Base-by-base conservation (phyloP, 257 asterid genomes). In the Solanum gandarillasii region DNA sequence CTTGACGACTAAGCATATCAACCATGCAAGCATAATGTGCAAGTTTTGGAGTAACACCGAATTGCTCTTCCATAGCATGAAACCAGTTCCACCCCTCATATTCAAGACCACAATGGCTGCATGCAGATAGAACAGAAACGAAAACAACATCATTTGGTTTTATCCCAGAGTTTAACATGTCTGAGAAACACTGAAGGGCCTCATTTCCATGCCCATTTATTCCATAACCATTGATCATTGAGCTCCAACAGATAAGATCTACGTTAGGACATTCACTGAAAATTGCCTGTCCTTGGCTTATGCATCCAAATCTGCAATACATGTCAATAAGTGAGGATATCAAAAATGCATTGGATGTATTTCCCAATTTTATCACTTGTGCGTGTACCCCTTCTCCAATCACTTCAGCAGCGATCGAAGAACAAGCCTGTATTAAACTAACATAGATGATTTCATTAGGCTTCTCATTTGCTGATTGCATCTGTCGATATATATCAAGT, bases 201-300 rank as follows among this genome's bases (percentile, higher is more conserved):
- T 95, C 95, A 48, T 93, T 91, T 25, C 98, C 98, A 20, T 86
- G 91, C 52, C 99, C 98, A 79, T 96, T 94, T 71, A 94, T 89
- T 29, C 96, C 96, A 60, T 93, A 94, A 9, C 98, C 99, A 48
- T 96, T 96, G 85, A 95, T 94, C 99, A 96, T 95, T 38, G 99
- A 96, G 89, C 99, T 96, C 99, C 99, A 96, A 90, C 98, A 94
- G n/a, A 96, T 88, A 67, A 94, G 92, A 90, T 95, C 97, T 85
- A 86, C 76, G 67, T 79, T 83, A 67, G 90, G 91, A 89, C 68
- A 93, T 90, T 91, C 96, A 75, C 89, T 85, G 73, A 96, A 94
- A 88, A 93, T 87, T n/a, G 93, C 82, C 91, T 88, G 68, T 29
- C 95, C 98, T 72, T 91, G 88, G 34, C 91, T 79, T 43, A 91